Percentiles rank a stretch among this genome's conserved stretches.
These are phyloP conservation scores for Ophiostoma sp. DNA, from an alignment of 2,329 filamentous ascomycete genomes.

Conservation along the genomic window DNA sequence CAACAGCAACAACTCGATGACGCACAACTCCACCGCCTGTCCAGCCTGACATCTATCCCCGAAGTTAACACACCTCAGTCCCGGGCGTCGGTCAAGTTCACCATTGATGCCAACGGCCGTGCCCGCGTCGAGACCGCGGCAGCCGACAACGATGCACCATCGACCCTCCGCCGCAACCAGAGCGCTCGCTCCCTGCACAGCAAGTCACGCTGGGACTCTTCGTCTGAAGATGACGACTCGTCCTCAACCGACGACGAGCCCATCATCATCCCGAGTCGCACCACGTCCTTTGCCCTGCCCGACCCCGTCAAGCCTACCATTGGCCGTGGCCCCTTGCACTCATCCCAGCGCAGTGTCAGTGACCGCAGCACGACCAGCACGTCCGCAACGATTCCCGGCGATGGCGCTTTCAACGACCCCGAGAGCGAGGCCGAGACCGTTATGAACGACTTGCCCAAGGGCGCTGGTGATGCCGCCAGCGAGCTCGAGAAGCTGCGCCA, in stretches of 20 bases:
- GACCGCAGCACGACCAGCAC: slow-evolving; percentile 50
- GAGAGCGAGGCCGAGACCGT: slow-evolving; percentile 64
- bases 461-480: slow-evolving; percentile 57
- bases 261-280: slow-evolving; percentile 64
- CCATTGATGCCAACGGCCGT: slow-evolving; percentile 62
- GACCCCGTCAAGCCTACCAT: slow-evolving; percentile 52
- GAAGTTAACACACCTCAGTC: slow-evolving; percentile 47
- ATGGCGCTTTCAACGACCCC: slow-evolving; percentile 38
- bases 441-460: slow-evolving; percentile 46
- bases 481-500: slow-evolving; percentile 61
- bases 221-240: slow-evolving; percentile 47
- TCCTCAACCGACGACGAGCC: slow-evolving; percentile 65
- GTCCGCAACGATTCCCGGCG: slow-evolving; percentile 37
- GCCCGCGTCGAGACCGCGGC: slow-evolving; percentile 57
- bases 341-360: slow-evolving; percentile 48
- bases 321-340: slow-evolving; percentile 48
- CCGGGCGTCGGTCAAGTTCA: slow-evolving; percentile 61
- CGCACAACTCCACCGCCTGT: slow-evolving; percentile 50
- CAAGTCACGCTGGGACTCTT: slow-evolving; percentile 45
- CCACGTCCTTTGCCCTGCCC: slow-evolving; percentile 58
- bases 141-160: slow-evolving; percentile 39
- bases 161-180: slow-evolving; percentile 28
- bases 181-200: slow-evolving; percentile 32
- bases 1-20: slow-evolving; percentile 26
- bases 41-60: slow-evolving; percentile 59